These are phyloP conservation scores for Catharanthus roseus DNA, from an alignment of 257 asterid species.

Conservation along the genomic window DNA sequence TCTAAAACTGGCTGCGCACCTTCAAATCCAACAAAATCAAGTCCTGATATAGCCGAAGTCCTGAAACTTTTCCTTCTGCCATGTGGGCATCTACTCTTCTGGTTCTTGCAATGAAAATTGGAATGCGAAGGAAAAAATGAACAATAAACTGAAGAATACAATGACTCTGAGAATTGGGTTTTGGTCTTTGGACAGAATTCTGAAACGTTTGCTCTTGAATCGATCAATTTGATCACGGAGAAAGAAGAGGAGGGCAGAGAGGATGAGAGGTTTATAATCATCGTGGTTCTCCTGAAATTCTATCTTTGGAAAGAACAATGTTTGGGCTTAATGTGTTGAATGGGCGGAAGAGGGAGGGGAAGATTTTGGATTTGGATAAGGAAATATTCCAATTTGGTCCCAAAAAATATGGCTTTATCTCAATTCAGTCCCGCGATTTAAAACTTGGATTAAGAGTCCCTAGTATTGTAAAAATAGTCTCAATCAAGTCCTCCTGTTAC, in stretches of 20 bases:
- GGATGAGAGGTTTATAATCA: conserved; percentile 59
- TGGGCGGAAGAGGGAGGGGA: conserved; percentile 15
- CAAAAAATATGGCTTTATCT: too few relatives aligned
- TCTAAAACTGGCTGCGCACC: conserved; percentile 71
- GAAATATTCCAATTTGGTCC: too few relatives aligned
- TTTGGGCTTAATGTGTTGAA: conserved; percentile 16
- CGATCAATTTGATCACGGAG: conserved; percentile 36
- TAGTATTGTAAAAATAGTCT: too few relatives aligned
- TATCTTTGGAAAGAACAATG: conserved; percentile 18
- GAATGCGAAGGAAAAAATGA: conserved; percentile 26
- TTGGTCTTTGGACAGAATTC: conserved; percentile 31
- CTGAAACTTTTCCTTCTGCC: conserved; percentile 32
- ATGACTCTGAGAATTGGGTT: conserved; percentile 30
- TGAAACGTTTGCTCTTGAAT: conserved; percentile 41
- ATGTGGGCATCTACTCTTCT: conserved; percentile 20
- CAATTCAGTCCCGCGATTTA: too few relatives aligned
- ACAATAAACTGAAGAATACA: conserved; percentile 11
- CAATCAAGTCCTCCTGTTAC: too few relatives aligned
- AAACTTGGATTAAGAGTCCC: too few relatives aligned
- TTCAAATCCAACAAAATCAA: conserved; percentile 64
- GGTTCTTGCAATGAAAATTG: conserved; percentile 35
- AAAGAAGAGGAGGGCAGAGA: conserved; percentile 38
- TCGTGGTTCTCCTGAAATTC: conserved; percentile 26
- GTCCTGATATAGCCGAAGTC: conserved; percentile 52
- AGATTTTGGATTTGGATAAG: too few relatives aligned